Evolutionary conservation across 495 filamentous ascomycete genomes (phyloP), one percentile per base, ranked within the genome.

Genomic region (Sordaria brevicollis): DNA sequence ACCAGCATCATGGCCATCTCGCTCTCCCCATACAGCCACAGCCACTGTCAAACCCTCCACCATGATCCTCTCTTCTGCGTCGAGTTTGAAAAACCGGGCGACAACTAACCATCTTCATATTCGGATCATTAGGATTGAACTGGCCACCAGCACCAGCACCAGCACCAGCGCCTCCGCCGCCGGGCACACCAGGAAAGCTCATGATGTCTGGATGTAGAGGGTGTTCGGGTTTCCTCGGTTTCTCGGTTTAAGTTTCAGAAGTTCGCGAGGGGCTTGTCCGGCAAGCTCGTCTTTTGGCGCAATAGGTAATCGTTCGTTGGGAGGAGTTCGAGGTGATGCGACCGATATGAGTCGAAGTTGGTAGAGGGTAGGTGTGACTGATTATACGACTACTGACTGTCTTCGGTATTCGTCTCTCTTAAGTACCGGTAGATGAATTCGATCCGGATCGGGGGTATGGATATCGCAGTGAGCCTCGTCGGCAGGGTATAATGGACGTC

Each of bases 91-190:
- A n/a, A n/a, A n/a, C n/a, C n/a, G 6, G 65, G 34, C 8, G 34
- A 35, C 37, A 33, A 54, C 65, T 17, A 33, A 76, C 73, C 74
- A 65, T 70, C 72, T 83, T 84, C 36, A 83, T 69, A 39, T 80
- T 83, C 9, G 81, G 79, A 71, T 83, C 81, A 41, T 80, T 81
- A 11, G 77, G 79, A 67, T 81, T 77, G 49, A 75, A 80, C 37
- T n/a, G n/a, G n/a, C 71, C 73, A 38, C 69, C 68, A 38, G 38
- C 54, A 21, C 21, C 41, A 62, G 70, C 36, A 21, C 69, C 31
- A 35, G 35, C 70, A 8, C 67, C 54, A 5, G 70, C 72, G n/a
- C 65, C 70, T 15, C 66, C 68, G 6, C 67, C 54, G 21, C 49
- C 39, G 11, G 72, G 72, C 34, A 69, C 36, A 7, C 74, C 77